Base-by-base conservation (phyloP, 2,329 filamentous ascomycete genomes). In the Ceratocystis eucalypticola region DNA sequence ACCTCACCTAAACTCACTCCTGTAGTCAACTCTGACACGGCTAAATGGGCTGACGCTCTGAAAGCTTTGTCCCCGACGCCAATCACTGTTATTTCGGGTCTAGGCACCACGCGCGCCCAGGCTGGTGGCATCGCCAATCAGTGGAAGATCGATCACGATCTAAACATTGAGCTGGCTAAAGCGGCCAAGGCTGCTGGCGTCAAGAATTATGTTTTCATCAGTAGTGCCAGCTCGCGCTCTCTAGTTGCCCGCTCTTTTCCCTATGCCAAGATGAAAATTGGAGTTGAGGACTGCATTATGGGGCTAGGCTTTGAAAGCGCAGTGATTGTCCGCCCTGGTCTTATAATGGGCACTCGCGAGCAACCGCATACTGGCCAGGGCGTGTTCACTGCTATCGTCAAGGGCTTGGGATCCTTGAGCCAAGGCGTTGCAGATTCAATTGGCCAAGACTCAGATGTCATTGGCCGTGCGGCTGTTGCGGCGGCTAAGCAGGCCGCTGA, bases 121-220 rank as follows among this genome's bases (percentile, higher is more conserved):
- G 91, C 91, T 0, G 92, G 92, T 69, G 80, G 88, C 67, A 77
- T 96, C 70, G 87, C 85, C 33, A 85, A 86, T 69, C 93, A 96
- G 77, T 88, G 90, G 77, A 88, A 89, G 73, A 89, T 96, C 70
- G 93, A 96, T 77, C 84, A 91, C 73, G 91, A 94, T 72, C 80
- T 96, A 57, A 96, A 96, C 75, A 75, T 95, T 62, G 86, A 87
- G 70, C 80, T 96, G 28, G 91, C 89, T 2, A 81, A 82, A 68
- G 85, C 88, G 0, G 90, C 92, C 55, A 89, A 87, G 73, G 82
- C 81, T 3, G 84, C 86, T 0, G 90, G 90, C 45, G 82, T 84
- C 10, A 84, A 84, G 70, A 87, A 87, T 1, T 95, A 88, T 72
- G 86, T 96, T 25, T 85, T 95, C 69, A 81, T 96, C 66, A 91